These are phyloP conservation scores for Pistacia atlantica DNA, from an alignment of 345 rosid species.

Conservation along the genomic window DNA sequence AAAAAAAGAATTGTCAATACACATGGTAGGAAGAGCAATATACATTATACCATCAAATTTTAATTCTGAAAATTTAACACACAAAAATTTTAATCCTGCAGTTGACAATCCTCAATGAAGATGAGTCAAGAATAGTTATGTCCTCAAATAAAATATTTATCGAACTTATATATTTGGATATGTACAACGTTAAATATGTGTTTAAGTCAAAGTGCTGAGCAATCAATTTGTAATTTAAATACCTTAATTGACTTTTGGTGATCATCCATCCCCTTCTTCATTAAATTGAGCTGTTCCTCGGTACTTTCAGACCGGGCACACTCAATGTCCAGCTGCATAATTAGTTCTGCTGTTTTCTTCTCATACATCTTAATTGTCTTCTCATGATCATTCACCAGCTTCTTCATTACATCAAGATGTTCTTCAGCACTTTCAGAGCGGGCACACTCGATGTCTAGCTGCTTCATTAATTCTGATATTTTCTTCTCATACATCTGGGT, in stretches of 20 bases:
- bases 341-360: conserved; percentile 64
- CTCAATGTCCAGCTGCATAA: conserved; percentile 61
- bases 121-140: background rate
- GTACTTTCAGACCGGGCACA: conserved; percentile 36
- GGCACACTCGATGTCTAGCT: conserved; percentile 53
- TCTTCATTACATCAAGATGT: conserved; percentile 50
- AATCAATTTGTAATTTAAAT: conserved; percentile 24
- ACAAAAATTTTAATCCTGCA: background rate
- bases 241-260: conserved; percentile 55
- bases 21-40: background rate
- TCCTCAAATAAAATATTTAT: background rate
- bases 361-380: conserved; percentile 55
- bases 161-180: background rate
- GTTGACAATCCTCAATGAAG: background rate
- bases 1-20: background rate
- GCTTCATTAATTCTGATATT: conserved; percentile 61
- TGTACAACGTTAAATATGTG: too few species aligned
- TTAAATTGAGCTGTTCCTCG: conserved; percentile 48
- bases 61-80: background rate
- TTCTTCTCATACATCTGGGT: conserved; percentile 81
- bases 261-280: conserved; percentile 52
- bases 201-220: background rate
- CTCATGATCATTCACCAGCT: conserved; percentile 53
- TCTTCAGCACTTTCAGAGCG: conserved; percentile 44
- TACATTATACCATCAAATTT: background rate